These are phyloP conservation scores for Potentilla sterilis DNA, from an alignment of 306 rosid genomes.

Conservation along the genomic window DNA sequence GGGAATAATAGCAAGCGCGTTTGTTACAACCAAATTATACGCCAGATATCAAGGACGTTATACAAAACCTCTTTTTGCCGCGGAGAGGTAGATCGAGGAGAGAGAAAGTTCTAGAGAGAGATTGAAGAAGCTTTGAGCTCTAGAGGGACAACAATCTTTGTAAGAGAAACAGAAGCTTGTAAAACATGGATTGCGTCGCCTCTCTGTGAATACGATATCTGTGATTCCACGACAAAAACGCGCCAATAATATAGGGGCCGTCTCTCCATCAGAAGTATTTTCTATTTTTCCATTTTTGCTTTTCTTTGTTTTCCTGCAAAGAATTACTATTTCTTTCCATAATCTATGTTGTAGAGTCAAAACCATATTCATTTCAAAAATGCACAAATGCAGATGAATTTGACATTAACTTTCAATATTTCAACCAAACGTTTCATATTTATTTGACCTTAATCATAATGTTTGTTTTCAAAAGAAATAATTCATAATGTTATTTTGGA, in stretches of 20 bases:
- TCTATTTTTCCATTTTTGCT: background rate
- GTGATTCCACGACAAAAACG: background rate
- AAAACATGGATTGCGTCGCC: no score
- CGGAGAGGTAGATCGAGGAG: background rate
- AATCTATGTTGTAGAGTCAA: background rate
- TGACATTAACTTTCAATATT: no score
- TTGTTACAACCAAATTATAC: conserved; percentile 14
- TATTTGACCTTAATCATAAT: no score
- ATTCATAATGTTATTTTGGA: no score
- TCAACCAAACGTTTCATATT: no score
- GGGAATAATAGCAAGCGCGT: conserved; percentile 25
- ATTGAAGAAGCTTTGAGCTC: background rate
- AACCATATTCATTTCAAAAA: background rate
- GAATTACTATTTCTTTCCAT: background rate
- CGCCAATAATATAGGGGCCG: background rate
- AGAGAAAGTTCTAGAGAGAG: conserved; percentile 9
- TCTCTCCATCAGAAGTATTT: background rate
- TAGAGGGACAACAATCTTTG: background rate
- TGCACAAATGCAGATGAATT: no score
- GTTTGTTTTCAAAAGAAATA: no score
- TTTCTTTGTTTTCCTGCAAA: background rate
- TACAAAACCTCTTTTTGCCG: background rate
- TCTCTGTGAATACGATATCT: background rate
- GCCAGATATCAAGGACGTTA: background rate
- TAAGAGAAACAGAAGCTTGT: background rate